These are phyloP conservation scores for Pseudognaphalium luteoalbum DNA, from an alignment of 129 eudicot genomes.

Conservation along the genomic window DNA sequence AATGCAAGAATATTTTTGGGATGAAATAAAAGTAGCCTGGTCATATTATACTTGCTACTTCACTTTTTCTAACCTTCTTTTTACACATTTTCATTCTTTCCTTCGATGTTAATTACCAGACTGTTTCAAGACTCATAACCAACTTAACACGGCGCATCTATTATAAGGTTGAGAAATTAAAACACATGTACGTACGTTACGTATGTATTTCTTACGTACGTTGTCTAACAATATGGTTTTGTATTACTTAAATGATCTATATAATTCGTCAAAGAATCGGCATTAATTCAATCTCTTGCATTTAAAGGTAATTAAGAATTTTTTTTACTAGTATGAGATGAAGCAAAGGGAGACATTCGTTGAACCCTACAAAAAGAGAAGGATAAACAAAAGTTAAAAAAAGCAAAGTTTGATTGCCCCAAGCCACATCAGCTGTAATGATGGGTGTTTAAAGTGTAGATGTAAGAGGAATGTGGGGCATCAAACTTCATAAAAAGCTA, in stretches of 20 bases:
- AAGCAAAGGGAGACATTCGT: constrained; percentile 39
- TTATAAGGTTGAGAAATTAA: no score
- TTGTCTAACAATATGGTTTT: no score
- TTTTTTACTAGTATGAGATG: neutral
- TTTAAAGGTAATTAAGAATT: constrained; percentile 4
- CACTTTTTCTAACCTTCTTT: constrained; percentile 10
- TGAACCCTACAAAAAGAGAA: constrained; percentile 53
- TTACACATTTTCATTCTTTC: neutral
- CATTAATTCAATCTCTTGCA: neutral
- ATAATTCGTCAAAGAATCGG: no score
- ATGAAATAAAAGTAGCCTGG: constrained; percentile 18
- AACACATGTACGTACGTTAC: no score
- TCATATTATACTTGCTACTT: constrained; percentile 16
- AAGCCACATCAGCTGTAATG: constrained; percentile 52
- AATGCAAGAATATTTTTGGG: constrained; percentile 30
- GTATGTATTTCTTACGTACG: no score
- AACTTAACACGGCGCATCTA: no score
- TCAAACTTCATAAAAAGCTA: constrained; percentile 33
- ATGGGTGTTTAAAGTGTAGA: constrained; percentile 42
- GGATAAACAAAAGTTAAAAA: constrained; percentile 43
- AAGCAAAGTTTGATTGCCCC: constrained; percentile 46
- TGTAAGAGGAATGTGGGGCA: constrained; percentile 46
- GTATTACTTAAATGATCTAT: no score
- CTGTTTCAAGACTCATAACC: neutral
- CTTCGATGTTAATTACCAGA: neutral